Percentiles rank a stretch among this genome's conserved stretches.
Evolutionary conservation across 129 eudicot species (phyloP).

Genomic region (Chrysanthemum lavandulifolium): DNA sequence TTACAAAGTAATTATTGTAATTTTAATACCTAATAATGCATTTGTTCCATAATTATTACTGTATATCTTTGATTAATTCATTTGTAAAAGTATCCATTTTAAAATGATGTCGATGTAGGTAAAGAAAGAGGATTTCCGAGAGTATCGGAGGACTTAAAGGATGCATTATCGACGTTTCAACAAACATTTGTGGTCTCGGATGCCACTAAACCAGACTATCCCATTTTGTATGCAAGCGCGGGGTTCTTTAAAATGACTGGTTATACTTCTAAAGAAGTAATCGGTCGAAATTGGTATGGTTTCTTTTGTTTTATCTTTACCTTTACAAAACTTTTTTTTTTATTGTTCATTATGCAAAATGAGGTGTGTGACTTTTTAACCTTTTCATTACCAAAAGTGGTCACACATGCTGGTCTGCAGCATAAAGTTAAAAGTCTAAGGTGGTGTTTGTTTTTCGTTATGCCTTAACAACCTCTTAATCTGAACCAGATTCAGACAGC

Average conservation of each 20-base stretch:
- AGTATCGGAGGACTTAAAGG: slow-evolving; percentile 86
- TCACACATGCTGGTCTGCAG: too few species aligned
- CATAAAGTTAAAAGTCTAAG: too few species aligned
- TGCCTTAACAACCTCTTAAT: too few species aligned
- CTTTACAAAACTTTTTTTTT: neutral
- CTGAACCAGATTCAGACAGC: too few species aligned
- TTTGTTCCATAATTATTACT: neutral
- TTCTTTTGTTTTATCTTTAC: neutral
- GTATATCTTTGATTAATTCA: neutral
- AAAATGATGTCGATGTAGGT: slow-evolving; percentile 30
- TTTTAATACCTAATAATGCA: neutral
- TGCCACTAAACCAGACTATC: slow-evolving; percentile 85
- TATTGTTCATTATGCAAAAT: too few species aligned
- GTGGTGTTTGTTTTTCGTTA: too few species aligned
- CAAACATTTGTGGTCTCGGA: slow-evolving; percentile 96
- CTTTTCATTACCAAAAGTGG: neutral
- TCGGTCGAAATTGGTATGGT: slow-evolving; percentile 86
- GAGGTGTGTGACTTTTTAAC: neutral
- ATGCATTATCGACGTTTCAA: slow-evolving; percentile 87
- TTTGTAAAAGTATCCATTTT: too few species aligned
- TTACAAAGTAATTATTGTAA: neutral
- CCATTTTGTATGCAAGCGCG: slow-evolving; percentile 90
- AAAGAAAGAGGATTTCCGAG: slow-evolving; percentile 64
- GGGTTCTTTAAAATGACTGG: slow-evolving; percentile 99
- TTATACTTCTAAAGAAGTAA: slow-evolving; percentile 81